phyloP scores from a whole-genome alignment of 208 protist species.

The Leishmania turanica region DNA sequence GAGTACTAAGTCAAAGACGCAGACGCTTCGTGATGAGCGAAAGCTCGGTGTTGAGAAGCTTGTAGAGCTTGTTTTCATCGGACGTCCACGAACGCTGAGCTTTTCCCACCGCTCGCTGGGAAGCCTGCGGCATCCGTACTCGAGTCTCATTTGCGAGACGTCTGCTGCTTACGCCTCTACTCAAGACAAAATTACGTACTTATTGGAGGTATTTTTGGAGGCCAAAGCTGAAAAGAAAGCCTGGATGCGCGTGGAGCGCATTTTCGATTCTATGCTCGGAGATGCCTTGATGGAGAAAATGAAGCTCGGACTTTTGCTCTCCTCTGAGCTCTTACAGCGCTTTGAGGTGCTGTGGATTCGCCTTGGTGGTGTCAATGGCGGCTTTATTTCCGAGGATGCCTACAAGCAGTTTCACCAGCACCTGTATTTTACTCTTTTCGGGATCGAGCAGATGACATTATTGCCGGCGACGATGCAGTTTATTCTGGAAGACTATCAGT shows the following conservation, averaged over 20 bases:
- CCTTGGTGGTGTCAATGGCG: slow-evolving; percentile 32
- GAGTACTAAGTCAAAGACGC: neutral
- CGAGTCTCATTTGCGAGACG: slow-evolving; percentile 45
- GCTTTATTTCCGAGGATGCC: slow-evolving; percentile 43
- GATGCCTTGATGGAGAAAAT: slow-evolving; percentile 56
- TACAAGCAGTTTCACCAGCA: slow-evolving; percentile 69
- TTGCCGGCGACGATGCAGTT: slow-evolving; percentile 47
- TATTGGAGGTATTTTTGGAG: slow-evolving; percentile 59
- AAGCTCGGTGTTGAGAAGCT: slow-evolving; percentile 51
- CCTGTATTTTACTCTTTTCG: slow-evolving; percentile 59
- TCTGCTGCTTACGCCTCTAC: slow-evolving; percentile 22
- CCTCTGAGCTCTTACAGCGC: slow-evolving; percentile 35
- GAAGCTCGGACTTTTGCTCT: slow-evolving; percentile 46
- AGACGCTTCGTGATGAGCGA: slow-evolving; percentile 12
- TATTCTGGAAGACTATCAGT: slow-evolving; percentile 60
- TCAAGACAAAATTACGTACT: slow-evolving; percentile 35
- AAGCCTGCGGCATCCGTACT: slow-evolving; percentile 73
- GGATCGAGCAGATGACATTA: slow-evolving; percentile 48
- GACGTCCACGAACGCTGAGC: slow-evolving; percentile 48
- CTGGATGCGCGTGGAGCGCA: slow-evolving; percentile 52
- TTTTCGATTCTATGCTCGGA: slow-evolving; percentile 76
- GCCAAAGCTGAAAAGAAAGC: slow-evolving; percentile 46
- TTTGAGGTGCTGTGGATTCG: slow-evolving; percentile 60
- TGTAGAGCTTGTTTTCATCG: slow-evolving; percentile 73
- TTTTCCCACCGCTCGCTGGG: slow-evolving; percentile 73